These are phyloP conservation scores for Cotoneaster glaucophyllus DNA, from an alignment of 306 rosid species.

Conservation along the genomic window DNA sequence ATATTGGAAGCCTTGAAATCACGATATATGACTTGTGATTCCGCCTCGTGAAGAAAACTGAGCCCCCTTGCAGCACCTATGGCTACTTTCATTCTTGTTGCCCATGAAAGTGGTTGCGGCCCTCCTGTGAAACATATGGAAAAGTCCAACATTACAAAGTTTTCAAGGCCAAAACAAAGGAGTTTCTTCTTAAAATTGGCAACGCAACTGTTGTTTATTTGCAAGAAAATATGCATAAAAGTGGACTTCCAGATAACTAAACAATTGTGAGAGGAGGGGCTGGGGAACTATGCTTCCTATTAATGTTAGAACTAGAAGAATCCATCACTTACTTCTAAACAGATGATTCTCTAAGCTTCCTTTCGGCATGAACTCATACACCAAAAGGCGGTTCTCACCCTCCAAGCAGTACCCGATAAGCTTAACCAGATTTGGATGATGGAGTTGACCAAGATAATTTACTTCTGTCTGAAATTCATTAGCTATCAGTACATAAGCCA, in stretches of 20 bases:
- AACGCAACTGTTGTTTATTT: neutral
- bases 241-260: neutral
- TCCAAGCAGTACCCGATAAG: slow-evolving; percentile 88
- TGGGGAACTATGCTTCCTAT: neutral
- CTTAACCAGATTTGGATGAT: slow-evolving; percentile 85
- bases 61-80: slow-evolving; percentile 93
- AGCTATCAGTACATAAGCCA: slow-evolving; percentile 14
- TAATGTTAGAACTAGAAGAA: neutral
- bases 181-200: neutral
- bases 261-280: neutral
- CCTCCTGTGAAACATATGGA: slow-evolving; percentile 55
- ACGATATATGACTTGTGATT: slow-evolving; percentile 90
- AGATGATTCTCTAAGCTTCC: slow-evolving; percentile 97
- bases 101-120: slow-evolving; percentile 86
- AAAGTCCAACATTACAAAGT: neutral
- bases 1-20: slow-evolving; percentile 97
- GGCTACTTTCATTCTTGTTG: slow-evolving; percentile 85
- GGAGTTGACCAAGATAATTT: slow-evolving; percentile 80
- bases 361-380: slow-evolving; percentile 89
- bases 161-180: neutral
- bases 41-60: slow-evolving; percentile 83
- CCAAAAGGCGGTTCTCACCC: slow-evolving; percentile 82
- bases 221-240: neutral
- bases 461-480: slow-evolving; percentile 78
- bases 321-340: slow-evolving; percentile 63